Conservation (phyloP, 257 asterid species). For the Gentiana dahurica region DNA sequence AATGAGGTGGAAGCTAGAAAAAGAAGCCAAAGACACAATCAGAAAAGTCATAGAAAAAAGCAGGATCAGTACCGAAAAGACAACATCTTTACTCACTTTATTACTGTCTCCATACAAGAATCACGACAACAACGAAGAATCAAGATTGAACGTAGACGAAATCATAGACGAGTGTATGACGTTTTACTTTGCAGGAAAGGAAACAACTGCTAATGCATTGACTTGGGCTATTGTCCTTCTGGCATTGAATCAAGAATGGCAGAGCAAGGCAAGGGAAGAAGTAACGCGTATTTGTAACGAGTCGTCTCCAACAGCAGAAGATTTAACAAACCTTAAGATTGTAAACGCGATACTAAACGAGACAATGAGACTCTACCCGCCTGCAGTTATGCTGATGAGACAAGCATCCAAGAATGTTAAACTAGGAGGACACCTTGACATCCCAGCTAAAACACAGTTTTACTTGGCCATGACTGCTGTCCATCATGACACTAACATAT, state of each 20-base stretch:
- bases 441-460: constrained; percentile 25
- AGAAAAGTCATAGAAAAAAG: constrained; percentile 23
- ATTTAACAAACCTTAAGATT: constrained; percentile 12
- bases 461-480: constrained; percentile 17
- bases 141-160: constrained; percentile 16
- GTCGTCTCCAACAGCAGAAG: constrained; percentile 18
- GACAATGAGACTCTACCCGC: constrained; percentile 26
- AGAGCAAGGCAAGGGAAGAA: constrained; percentile 26
- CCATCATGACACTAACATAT: constrained; percentile 21
- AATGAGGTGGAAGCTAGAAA: constrained; percentile 43
- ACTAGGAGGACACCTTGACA: constrained; percentile 18
- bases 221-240: constrained; percentile 27
- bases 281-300: constrained; percentile 12
- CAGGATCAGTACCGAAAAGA: constrained; percentile 18
- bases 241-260: constrained; percentile 35
- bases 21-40: constrained; percentile 41
- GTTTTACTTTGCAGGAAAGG: constrained; percentile 31
- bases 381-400: constrained; percentile 10
- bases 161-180: constrained; percentile 30
- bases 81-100: constrained; percentile 18
- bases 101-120: constrained; percentile 16
- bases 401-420: constrained; percentile 11
- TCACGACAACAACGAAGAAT: constrained; percentile 10
- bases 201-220: constrained; percentile 22
- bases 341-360: constrained; percentile 26